Base-by-base conservation (phyloP, 1,139 yeast species). In the Yamadazyma epiphylla region DNA sequence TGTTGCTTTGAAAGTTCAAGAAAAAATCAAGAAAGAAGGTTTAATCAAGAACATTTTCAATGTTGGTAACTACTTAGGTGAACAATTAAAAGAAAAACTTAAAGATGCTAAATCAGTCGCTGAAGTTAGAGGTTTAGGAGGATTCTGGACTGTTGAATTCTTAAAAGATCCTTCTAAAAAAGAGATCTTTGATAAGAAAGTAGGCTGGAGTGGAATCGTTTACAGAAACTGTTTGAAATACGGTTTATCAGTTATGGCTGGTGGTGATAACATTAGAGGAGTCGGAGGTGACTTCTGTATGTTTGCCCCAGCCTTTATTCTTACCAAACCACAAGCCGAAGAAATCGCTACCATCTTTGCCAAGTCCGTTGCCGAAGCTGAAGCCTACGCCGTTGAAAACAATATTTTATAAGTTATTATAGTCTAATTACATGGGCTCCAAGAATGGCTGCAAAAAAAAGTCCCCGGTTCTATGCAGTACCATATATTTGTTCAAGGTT, bases 81-180 rank as follows among this genome's bases (percentile, higher is more conserved):
- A 51, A 17, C 55, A 52, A 33, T 55, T 76, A 31, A 53, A 53
- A 22, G 56, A 45, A 25, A 51, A 69, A 22, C 24, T 34, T 13
- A 44, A 57, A 12, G 51, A 48, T 19, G 38, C 35, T 7, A 60
- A 58, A 36, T 62, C 67, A 29, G 73, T 64, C 22, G 82, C 80
- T 38, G 78, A 77, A 39, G 67, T 76, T 26, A 69, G 83, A 57
- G 83, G 83, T 25, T 52, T 69, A 37, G 82, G 82, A 37, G 74
- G 77, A 13, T 77, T 77, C 54, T 74, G 80, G 74, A 60, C 77
- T 5, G 43, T 77, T 35, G 83, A 77, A 50, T 58, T 74, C 30
- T 78, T 75, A 39, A 64, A 74, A 45, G 62, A 76, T 47, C 64
- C 64, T 34, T 47, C 33, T 8, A 67, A 79, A 21, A 74, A 72